A percentile compares a stretch with the other conserved stretches of the same genome.
These are phyloP conservation scores for Blastocystis sp. DNA, from an alignment of 352 stramenopile genomes.

Conservation along the genomic window DNA sequence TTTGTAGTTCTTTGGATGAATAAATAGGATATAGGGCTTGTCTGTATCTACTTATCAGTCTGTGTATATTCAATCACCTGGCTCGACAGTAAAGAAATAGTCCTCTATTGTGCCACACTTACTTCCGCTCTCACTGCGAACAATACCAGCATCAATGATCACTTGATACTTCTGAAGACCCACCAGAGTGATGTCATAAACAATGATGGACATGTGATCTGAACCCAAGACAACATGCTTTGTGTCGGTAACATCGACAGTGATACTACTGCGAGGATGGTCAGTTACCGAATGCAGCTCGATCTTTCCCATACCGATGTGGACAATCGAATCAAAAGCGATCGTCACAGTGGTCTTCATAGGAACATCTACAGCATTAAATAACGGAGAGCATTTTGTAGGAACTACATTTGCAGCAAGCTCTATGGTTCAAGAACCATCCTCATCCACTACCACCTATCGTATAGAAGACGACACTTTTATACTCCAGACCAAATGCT, in stretches of 20 bases:
- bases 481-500: conserved; percentile 29
- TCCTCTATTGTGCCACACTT: not conserved
- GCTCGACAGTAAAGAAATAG: conserved; percentile 17
- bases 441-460: not conserved
- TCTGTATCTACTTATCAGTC: not conserved
- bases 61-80: not conserved
- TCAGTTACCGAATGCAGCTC: not conserved
- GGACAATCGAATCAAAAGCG: conserved; percentile 1
- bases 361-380: not conserved
- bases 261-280: not conserved
- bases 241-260: conserved; percentile 19
- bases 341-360: conserved; percentile 26
- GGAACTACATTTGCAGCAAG: conserved; percentile 23
- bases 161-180: conserved; percentile 36
- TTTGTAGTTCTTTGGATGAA: conserved; percentile 40
- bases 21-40: conserved; percentile 38
- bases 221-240: not conserved
- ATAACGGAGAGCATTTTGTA: not conserved
- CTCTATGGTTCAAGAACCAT: not conserved
- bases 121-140: conserved; percentile 24
- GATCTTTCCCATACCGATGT: conserved; percentile 12
- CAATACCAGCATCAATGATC: not conserved
- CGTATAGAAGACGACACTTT: conserved; percentile 24
- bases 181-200: conserved; percentile 5
- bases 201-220: not conserved